Percentiles rank a stretch among this genome's conserved stretches.
Evolutionary conservation across 1,284 basidiomycete genomes (phyloP).

Genomic region (Anthracocystis panici-leucophaei): DNA sequence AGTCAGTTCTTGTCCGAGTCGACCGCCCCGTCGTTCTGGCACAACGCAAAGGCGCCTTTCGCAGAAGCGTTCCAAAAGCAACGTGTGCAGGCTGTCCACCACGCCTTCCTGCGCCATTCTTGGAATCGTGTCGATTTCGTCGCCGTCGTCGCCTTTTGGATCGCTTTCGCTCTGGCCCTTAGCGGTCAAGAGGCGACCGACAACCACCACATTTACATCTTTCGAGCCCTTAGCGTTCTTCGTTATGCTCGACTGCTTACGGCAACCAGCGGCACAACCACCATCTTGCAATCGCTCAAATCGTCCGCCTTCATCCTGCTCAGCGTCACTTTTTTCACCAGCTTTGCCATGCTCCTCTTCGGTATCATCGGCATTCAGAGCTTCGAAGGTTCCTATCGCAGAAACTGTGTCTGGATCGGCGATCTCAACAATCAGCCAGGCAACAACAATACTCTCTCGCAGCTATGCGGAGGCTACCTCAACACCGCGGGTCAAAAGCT

Average conservation of each 20-base stretch:
- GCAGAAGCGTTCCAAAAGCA: slow-evolving; percentile 71
- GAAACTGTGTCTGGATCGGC: slow-evolving; percentile 65
- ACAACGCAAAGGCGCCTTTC: slow-evolving; percentile 70
- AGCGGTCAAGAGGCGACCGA: slow-evolving; percentile 77
- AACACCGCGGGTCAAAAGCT: slow-evolving; percentile 26
- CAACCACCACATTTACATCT: slow-evolving; percentile 82
- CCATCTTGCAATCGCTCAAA: slow-evolving; percentile 93
- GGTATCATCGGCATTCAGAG: slow-evolving; percentile 72
- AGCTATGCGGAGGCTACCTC: slow-evolving; percentile 65
- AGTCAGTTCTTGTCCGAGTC: slow-evolving; percentile 48
- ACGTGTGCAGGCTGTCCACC: slow-evolving; percentile 68
- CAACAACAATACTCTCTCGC: slow-evolving; percentile 55
- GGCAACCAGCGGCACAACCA: slow-evolving; percentile 90
- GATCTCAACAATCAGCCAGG: slow-evolving; percentile 54
- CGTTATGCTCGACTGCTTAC: slow-evolving; percentile 85
- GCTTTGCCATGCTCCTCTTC: slow-evolving; percentile 90
- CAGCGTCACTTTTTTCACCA: slow-evolving; percentile 88
- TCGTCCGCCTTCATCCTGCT: slow-evolving; percentile 87
- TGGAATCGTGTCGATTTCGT: slow-evolving; percentile 93
- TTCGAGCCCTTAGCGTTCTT: slow-evolving; percentile 89
- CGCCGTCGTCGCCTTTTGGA: slow-evolving; percentile 84
- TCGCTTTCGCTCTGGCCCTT: slow-evolving; percentile 78
- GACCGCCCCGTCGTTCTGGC: slow-evolving; percentile 38
- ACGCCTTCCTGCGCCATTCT: slow-evolving; percentile 86
- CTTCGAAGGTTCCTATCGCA: slow-evolving; percentile 67